Evolutionary conservation across 768 basidiomycete genomes (phyloP).

Genomic region (Chalciporus piperatus): DNA sequence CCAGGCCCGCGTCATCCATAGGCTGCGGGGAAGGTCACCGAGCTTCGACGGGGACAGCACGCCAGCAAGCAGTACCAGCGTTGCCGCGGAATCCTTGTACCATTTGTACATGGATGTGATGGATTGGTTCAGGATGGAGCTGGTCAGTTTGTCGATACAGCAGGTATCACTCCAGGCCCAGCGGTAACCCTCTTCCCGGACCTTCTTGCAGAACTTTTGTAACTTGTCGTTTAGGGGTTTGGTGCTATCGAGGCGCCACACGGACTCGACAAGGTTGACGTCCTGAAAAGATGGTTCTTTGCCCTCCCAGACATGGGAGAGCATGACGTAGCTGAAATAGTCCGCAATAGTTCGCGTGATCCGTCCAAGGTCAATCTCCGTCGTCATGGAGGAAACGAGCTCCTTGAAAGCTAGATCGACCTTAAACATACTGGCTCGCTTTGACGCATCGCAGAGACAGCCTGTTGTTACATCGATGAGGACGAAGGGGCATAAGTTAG

Average conservation of each 20-base stretch:
- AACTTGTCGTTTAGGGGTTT: conserved; percentile 6
- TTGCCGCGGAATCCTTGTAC: neutral
- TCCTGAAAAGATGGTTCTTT: conserved; percentile 14
- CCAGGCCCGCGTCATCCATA: neutral
- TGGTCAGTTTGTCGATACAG: neutral
- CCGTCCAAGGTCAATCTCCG: conserved; percentile 6
- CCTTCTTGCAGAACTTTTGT: conserved; percentile 10
- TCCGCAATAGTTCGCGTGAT: conserved; percentile 3
- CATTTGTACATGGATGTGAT: neutral
- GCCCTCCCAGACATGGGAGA: conserved; percentile 16
- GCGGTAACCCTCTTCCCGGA: conserved; percentile 6
- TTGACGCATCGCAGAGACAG: conserved; percentile 5
- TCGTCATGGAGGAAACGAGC: conserved; percentile 8
- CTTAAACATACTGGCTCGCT: conserved; percentile 8
- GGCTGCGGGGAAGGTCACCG: neutral
- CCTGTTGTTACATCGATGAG: conserved; percentile 10
- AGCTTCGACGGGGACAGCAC: neutral
- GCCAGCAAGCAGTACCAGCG: neutral
- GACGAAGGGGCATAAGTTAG: conserved; percentile 5
- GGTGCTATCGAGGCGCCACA: conserved; percentile 2
- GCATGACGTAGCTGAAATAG: conserved; percentile 15
- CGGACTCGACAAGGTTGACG: conserved; percentile 7
- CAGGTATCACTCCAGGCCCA: conserved; percentile 16
- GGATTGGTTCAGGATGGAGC: neutral
- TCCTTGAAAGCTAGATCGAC: conserved; percentile 7